Evolutionary conservation across 1,284 basidiomycete species (phyloP).

Genomic region (Fomitiporia mediterranea): DNA sequence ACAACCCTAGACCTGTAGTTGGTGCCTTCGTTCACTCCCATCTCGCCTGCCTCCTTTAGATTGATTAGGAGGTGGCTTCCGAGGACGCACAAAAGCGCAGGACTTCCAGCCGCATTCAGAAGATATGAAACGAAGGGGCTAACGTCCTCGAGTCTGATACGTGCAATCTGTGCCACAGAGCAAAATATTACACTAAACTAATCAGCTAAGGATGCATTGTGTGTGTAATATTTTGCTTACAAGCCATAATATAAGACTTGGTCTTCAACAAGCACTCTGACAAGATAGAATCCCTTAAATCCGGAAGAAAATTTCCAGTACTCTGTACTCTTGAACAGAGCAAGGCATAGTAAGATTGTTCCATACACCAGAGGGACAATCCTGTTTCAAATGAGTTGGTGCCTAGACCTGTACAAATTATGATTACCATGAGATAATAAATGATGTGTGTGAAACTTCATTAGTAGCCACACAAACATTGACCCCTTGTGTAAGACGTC

Average conservation of each 20-base stretch:
- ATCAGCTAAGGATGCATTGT: not conserved
- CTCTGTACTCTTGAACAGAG: conserved; percentile 3
- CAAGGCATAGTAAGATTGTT: not conserved
- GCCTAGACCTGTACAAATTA: no score
- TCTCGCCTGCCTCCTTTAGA: conserved; percentile 12
- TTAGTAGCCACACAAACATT: not conserved
- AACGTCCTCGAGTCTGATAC: not conserved
- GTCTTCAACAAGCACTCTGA: conserved; percentile 5
- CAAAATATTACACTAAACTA: not conserved
- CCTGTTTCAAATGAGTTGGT: not conserved
- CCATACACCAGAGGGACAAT: conserved; percentile 3
- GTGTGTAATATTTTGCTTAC: not conserved
- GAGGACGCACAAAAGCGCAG: conserved; percentile 6
- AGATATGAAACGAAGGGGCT: not conserved
- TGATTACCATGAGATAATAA: not conserved
- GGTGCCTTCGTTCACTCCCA: not conserved
- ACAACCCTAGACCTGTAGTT: not conserved
- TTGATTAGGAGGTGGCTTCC: conserved; percentile 7
- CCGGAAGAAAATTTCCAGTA: conserved; percentile 1
- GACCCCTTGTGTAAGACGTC: no score
- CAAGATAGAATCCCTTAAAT: conserved; percentile 1
- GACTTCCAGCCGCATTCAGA: not conserved
- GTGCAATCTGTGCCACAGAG: not conserved
- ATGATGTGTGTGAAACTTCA: not conserved
- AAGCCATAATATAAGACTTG: conserved; percentile 5